Evolutionary conservation across 164 flowering plant species (phyloP), one percentile per base, ranked within the genome.

Genomic region (Aristolochia fimbriata): DNA sequence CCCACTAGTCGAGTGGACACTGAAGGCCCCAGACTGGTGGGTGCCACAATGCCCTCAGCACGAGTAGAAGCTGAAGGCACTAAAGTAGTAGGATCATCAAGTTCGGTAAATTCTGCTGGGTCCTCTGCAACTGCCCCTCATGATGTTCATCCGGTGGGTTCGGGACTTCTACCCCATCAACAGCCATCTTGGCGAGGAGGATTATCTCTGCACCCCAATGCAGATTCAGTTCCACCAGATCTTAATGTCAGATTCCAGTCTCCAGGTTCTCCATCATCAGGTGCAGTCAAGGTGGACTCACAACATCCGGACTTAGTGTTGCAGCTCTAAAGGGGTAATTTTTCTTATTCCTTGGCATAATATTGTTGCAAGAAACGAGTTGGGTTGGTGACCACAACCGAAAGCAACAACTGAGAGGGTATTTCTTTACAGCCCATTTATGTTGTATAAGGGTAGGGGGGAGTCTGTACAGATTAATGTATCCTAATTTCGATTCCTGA

Each of bases 231-330:
- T 52, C 83, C 85, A 15, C 81, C 86, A 0, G 86, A 84, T 59
- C 72, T 84, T 58, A 83, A 83, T 57, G 57, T 81, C 24, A 64
- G 74, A 43, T 83, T 77, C 63, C 81, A 80, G 69, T 70, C 80
- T 15, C 81, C 82, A 19, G 73, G 75, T 6, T 81, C 84, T 46
- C 84, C 85, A 19, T 64, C 68, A 61, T 73, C 76, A 13, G 64
- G 71, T 37, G 24, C 30, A 27, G 58, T 65, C 51, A 59, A 67
- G 52, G 72, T 71, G 19, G 84, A 83, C 53, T 66, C 85, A 4
- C 65, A 73, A 16, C 85, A 80, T 30, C 85, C 90, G 24, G 87
- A 84, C 68, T 76, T 82, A 62, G 94, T 82, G 30, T 75, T 82
- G 77, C 85, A 84, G 78, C 81, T 84, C 25, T 84, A 76, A 83